phyloP scores from a whole-genome alignment of 2,329 filamentous ascomycete genomes.

The Hymenoscyphus infarciens region DNA sequence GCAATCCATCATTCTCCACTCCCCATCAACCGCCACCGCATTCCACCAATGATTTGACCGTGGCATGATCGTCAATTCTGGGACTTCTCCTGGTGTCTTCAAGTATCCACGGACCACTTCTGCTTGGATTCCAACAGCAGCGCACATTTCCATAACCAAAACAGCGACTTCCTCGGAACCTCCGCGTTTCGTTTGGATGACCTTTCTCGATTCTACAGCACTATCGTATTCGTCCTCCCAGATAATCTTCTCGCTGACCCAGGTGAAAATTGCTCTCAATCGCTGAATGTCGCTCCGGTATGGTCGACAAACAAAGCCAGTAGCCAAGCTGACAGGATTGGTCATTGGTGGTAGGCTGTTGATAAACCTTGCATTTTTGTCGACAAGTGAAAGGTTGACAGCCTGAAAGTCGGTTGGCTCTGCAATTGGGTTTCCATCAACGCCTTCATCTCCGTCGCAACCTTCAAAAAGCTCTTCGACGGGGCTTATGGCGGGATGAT shows the following conservation, averaged over 20 bases:
- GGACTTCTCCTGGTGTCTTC: slow-evolving; percentile 80
- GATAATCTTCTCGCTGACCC: slow-evolving; percentile 89
- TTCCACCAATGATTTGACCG: slow-evolving; percentile 98
- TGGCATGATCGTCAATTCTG: slow-evolving; percentile 78
- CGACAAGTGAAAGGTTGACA: slow-evolving; percentile 80
- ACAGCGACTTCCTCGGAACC: slow-evolving; percentile 87
- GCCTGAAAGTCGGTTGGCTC: slow-evolving; percentile 77
- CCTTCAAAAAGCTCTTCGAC: slow-evolving; percentile 84
- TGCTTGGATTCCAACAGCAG: slow-evolving; percentile 79
- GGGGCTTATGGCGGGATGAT: slow-evolving; percentile 81
- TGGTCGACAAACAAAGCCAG: slow-evolving; percentile 88
- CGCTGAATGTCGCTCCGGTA: slow-evolving; percentile 93
- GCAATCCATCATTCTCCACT: slow-evolving; percentile 96
- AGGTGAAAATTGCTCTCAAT: slow-evolving; percentile 91
- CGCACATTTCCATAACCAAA: slow-evolving; percentile 90
- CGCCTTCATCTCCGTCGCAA: slow-evolving; percentile 85
- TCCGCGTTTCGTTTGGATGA: slow-evolving; percentile 78
- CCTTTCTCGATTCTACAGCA: slow-evolving; percentile 75
- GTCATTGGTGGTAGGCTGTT: slow-evolving; percentile 77
- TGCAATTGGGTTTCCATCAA: slow-evolving; percentile 76
- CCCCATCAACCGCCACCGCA: slow-evolving; percentile 82
- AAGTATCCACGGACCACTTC: slow-evolving; percentile 88
- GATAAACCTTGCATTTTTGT: slow-evolving; percentile 93
- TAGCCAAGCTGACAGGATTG: slow-evolving; percentile 77
- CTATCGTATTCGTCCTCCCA: slow-evolving; percentile 96